A percentile compares a stretch with the other conserved stretches of the same genome.
Evolutionary conservation across 2,329 filamentous ascomycete genomes (phyloP).

Genomic region (Alternaria brassicae): DNA sequence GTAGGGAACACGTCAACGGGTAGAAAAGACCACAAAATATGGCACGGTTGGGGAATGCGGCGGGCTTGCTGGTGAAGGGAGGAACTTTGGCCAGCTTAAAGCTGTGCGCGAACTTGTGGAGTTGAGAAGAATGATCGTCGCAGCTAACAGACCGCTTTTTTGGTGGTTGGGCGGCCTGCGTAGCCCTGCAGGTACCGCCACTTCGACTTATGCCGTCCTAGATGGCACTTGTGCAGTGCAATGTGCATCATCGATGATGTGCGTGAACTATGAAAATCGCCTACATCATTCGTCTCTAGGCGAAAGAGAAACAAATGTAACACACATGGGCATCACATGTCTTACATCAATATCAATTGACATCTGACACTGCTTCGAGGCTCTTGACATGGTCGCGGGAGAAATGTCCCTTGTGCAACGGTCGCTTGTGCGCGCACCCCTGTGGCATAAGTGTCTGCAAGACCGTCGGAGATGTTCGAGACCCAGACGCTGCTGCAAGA

Average conservation of each 20-base stretch:
- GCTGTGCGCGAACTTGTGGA: slow-evolving; percentile 40
- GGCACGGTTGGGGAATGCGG: slow-evolving; percentile 28
- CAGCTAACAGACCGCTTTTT: slow-evolving; percentile 32
- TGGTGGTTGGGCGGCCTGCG: slow-evolving; percentile 23
- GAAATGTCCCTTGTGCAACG: slow-evolving; percentile 3
- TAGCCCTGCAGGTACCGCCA: slow-evolving; percentile 29
- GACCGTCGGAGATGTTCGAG: slow-evolving; percentile 11
- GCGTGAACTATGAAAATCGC: slow-evolving; percentile 26
- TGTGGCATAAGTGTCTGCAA: slow-evolving; percentile 7
- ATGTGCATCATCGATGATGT: no score
- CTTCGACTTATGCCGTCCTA: slow-evolving; percentile 19
- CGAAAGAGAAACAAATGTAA: background rate
- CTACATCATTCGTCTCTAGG: background rate
- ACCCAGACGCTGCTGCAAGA: slow-evolving; percentile 10
- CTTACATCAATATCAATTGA: background rate
- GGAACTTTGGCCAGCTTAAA: slow-evolving; percentile 15
- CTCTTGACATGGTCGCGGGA: background rate
- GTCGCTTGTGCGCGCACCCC: slow-evolving; percentile 8
- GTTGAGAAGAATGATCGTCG: slow-evolving; percentile 24
- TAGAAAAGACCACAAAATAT: background rate
- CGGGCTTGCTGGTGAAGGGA: slow-evolving; percentile 2
- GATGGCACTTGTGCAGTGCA: slow-evolving; percentile 19
- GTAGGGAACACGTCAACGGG: slow-evolving; percentile 7
- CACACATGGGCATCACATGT: background rate
- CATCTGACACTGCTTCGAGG: background rate